Evolutionary conservation across 805 yeast genomes (phyloP), one percentile per base, ranked within the genome.

Genomic region (Sugiyamaella smithiae): DNA sequence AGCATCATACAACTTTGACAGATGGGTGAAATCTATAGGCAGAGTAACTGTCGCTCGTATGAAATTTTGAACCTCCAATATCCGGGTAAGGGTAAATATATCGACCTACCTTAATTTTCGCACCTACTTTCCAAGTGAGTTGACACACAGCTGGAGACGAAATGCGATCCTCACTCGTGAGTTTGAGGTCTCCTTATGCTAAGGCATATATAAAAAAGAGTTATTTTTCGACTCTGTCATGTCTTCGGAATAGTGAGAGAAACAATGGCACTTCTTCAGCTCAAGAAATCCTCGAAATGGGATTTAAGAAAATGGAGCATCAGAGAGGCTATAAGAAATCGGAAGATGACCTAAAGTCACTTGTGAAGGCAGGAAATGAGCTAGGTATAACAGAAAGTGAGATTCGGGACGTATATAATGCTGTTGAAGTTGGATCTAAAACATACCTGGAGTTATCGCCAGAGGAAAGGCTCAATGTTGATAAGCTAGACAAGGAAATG

Each of bases 221-320:
- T n/a, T n/a, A 16, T n/a, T 7, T 29, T 16, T 29, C 33, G 16
- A 29, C 16, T 7, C 33, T n/a, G 31, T 17, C 48, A 16, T 44
- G 32, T 25, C 25, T 14, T 12, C 20, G 29, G 43, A 11, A 19
- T 16, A 7, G 38, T 3, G 33, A 7, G 6, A 5, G 3, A 7
- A 9, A 14, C 11, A 31, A 16, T 29, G 8, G 16, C 23, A 33
- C 37, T 19, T n/a, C n/a, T n/a, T n/a, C n/a, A n/a, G n/a, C n/a
- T n/a, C n/a, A n/a, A 20, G 63, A 61, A 38, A 57, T 62, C 33
- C 59, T 66, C 19, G 50, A 56, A 20, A 46, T 53, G 47, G 68
- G 68, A 5, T 64, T 66, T 56, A 52, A 62, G 55, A 54, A 58
- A 25, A 62, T 66, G 58, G 60, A 62, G 29, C 46, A 53, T 28